A percentile compares a stretch with the other conserved stretches of the same genome.
Evolutionary conservation across 139 green algal species (phyloP).

Genomic region (Chlorella vulgaris): DNA sequence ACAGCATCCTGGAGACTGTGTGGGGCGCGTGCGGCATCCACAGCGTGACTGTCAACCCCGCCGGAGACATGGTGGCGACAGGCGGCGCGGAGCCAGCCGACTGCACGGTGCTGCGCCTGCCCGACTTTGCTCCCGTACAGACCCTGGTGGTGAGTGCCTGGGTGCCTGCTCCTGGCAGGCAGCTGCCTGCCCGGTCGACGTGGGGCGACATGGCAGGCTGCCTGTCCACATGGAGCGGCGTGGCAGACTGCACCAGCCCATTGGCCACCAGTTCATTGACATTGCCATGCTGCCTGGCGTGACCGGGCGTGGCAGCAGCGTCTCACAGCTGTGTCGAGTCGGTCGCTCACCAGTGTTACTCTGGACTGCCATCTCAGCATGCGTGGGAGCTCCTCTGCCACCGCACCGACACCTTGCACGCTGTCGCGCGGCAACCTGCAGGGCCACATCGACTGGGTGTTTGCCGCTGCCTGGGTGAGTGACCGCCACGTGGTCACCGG

Average conservation of each 20-base stretch:
- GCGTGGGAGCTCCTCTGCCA: too few species aligned
- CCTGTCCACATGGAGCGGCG: too few species aligned
- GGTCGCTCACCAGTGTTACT: too few species aligned
- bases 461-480: slow-evolving; percentile 69
- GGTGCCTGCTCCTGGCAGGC: not conserved
- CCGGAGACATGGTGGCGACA: slow-evolving; percentile 50
- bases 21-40: slow-evolving; percentile 62
- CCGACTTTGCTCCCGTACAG: slow-evolving; percentile 22
- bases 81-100: slow-evolving; percentile 53
- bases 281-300: not conserved
- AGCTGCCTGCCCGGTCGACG: too few species aligned
- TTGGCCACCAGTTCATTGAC: too few species aligned
- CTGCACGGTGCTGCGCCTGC: slow-evolving; percentile 45
- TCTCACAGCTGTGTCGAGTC: not conserved
- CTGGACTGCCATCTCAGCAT: too few species aligned
- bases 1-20: not conserved
- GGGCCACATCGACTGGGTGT: slow-evolving; percentile 79
- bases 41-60: slow-evolving; percentile 49
- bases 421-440: slow-evolving; percentile 15
- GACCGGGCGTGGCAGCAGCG: too few species aligned
- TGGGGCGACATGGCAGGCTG: too few species aligned
- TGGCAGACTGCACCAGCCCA: too few species aligned
- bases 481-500: slow-evolving; percentile 65
- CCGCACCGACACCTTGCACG: too few species aligned
- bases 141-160: slow-evolving; percentile 39